Conservation (phyloP, 2,329 filamentous ascomycete genomes). For the Fusarium palustre region DNA sequence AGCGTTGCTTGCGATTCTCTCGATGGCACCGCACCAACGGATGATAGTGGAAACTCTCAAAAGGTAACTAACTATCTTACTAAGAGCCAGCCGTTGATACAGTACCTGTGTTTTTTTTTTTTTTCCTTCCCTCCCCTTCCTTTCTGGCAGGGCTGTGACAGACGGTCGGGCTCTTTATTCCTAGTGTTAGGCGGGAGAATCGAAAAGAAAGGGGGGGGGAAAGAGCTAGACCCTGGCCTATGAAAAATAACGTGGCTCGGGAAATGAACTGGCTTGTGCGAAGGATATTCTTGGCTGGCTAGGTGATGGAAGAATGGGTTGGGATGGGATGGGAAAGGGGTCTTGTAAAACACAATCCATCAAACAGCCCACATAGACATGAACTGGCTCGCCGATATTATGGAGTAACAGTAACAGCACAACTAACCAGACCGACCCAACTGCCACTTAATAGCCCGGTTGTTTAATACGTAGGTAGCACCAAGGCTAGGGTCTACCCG, state of each 20-base stretch:
- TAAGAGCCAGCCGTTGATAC: background rate
- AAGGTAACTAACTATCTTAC: background rate
- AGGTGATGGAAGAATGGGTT: slow-evolving; percentile 20
- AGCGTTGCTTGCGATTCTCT: slow-evolving; percentile 4
- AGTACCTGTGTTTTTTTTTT: too few species aligned
- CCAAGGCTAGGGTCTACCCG: slow-evolving; percentile 24
- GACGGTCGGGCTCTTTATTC: slow-evolving; percentile 22
- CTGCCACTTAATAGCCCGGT: slow-evolving; percentile 12
- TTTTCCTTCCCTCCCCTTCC: background rate
- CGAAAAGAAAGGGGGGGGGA: background rate
- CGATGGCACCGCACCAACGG: slow-evolving; percentile 20
- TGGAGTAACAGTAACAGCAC: slow-evolving; percentile 5
- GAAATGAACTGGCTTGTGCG: slow-evolving; percentile 42
- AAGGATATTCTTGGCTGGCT: slow-evolving; percentile 33
- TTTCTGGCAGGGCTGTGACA: slow-evolving; percentile 41
- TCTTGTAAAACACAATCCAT: slow-evolving; percentile 11
- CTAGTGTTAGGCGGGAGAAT: background rate
- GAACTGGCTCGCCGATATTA: slow-evolving; percentile 17
- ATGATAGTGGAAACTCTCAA: slow-evolving; percentile 39
- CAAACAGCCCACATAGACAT: slow-evolving; percentile 11
- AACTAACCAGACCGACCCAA: slow-evolving; percentile 1
- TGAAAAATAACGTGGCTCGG: slow-evolving; percentile 34
- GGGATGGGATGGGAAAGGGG: slow-evolving; percentile 32
- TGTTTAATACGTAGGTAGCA: slow-evolving; percentile 1
- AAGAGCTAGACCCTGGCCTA: background rate